Conservation (phyloP, 352 stramenopile genomes). For the Saprolegnia diclina region DNA sequence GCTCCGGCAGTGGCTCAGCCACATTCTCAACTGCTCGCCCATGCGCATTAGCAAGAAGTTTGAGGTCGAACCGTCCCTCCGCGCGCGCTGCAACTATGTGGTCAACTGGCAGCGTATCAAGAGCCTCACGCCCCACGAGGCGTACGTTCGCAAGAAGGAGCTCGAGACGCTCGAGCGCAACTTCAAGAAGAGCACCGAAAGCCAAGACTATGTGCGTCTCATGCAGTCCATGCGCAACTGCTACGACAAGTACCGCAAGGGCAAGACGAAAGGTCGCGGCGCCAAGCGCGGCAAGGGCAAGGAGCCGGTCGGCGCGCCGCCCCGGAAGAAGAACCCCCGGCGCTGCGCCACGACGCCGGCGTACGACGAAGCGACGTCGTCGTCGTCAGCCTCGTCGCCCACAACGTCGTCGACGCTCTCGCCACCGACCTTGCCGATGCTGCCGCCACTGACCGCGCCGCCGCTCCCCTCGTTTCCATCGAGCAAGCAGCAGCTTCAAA, state of each 20-base stretch:
- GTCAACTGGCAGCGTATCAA: conserved; percentile 25
- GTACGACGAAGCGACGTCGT: not conserved
- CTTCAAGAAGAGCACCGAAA: conserved; percentile 9
- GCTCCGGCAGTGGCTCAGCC: conserved; percentile 23
- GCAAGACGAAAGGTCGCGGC: not conserved
- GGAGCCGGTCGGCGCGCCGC: not conserved
- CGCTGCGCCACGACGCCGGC: not conserved
- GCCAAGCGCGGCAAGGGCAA: not conserved
- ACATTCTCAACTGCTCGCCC: conserved; percentile 24
- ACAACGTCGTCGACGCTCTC: conserved; percentile 3
- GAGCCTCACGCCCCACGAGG: conserved; percentile 19
- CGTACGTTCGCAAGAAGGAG: conserved; percentile 17
- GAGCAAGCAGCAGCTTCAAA: not conserved
- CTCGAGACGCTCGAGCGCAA: conserved; percentile 21
- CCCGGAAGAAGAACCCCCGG: not conserved
- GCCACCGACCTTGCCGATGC: not conserved
- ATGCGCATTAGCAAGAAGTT: conserved; percentile 28
- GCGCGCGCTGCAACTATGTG: conserved; percentile 14
- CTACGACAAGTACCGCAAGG: conserved; percentile 13
- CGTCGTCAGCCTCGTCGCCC: not conserved
- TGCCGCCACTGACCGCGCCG: not conserved
- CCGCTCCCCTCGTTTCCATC: not conserved
- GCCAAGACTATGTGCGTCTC: conserved; percentile 12
- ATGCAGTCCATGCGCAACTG: conserved; percentile 15
- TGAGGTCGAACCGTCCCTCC: conserved; percentile 17